Evolutionary conservation across 768 basidiomycete genomes (phyloP), one percentile per base, ranked within the genome.

Genomic region (Austroboletus festivus): DNA sequence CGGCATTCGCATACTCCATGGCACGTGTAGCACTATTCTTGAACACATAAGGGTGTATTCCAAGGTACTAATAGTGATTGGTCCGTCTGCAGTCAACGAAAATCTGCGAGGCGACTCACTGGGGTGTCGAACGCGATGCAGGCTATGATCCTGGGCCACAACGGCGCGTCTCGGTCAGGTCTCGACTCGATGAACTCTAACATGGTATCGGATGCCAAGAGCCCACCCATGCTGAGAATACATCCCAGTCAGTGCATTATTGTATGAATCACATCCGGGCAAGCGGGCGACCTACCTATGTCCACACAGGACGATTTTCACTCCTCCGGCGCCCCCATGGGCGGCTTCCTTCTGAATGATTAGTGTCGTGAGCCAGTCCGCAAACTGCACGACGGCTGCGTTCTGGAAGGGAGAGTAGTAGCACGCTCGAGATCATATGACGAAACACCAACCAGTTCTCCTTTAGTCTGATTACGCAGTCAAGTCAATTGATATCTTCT

Each of bases 111-210:
- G 39, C 9, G 21, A 63, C 82, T 59, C 67, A 90, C 93, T 10
- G 93, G 94, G 0, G 94, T 95, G 61, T 97, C 93, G 60, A 87
- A 95, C 6, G 93, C 86, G 40, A 92, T 71, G 52, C 83, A 85
- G 1, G 85, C 93, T 20, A 94, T 78, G 47, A 96, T 86, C 44
- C 79, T 83, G 2, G 93, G 94, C 93, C 93, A 97, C 5, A 95
- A 67, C 0, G 87, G 83, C 3, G 82, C 81, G 11, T 68, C 62
- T 42, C 70, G 70, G 54, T 89, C 83, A 5, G 86, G 82, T 19
- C 86, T 75, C 24, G 83, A 74, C 15, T 78, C 74, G 30, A 80
- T 70, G 49, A 96, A 87, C 60, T 84, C 86, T 22, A 85, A 67
- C 24, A 93, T 68, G 4, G 88, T 80, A 58, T 97, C 94, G 2